phyloP scores from a whole-genome alignment of 1,284 basidiomycete genomes.

The Rugosomyces carneus region DNA sequence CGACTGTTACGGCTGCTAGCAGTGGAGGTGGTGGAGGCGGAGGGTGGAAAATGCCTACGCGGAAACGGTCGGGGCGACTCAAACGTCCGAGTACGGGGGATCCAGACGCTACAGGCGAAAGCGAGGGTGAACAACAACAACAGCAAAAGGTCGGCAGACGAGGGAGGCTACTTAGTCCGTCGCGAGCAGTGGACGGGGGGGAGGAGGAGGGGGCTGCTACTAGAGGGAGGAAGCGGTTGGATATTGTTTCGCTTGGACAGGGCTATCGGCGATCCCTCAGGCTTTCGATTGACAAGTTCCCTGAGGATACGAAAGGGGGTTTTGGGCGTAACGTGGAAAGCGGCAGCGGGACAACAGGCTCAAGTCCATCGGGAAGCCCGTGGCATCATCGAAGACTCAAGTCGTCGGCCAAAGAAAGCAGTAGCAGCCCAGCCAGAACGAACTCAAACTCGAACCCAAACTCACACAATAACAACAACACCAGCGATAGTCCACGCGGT shows the following conservation, averaged over 20 bases:
- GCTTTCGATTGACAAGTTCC: slow-evolving; percentile 27
- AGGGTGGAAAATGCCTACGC: slow-evolving; percentile 30
- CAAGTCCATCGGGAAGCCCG: background rate
- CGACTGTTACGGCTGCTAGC: background rate
- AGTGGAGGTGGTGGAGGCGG: too few species aligned
- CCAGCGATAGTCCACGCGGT: slow-evolving; percentile 1
- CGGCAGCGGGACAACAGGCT: background rate
- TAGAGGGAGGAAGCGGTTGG: background rate
- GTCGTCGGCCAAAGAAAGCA: background rate
- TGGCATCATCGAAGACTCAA: background rate
- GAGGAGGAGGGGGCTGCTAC: background rate
- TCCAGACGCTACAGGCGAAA: too few species aligned
- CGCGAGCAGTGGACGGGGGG: slow-evolving; percentile 6
- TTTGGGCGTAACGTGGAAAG: slow-evolving; percentile 9
- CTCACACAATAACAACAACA: too few species aligned
- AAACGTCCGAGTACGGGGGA: slow-evolving; percentile 8
- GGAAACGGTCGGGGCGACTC: slow-evolving; percentile 46
- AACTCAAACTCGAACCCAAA: too few species aligned
- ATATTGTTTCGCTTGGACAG: background rate
- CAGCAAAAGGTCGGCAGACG: too few species aligned
- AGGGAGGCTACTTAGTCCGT: too few species aligned
- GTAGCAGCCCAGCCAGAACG: slow-evolving; percentile 6
- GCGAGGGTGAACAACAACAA: too few species aligned
- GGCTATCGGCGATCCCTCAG: slow-evolving; percentile 22
- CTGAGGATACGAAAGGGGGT: background rate